Conservation (phyloP, 164 flowering plant species). For the Akebia trifoliata region DNA sequence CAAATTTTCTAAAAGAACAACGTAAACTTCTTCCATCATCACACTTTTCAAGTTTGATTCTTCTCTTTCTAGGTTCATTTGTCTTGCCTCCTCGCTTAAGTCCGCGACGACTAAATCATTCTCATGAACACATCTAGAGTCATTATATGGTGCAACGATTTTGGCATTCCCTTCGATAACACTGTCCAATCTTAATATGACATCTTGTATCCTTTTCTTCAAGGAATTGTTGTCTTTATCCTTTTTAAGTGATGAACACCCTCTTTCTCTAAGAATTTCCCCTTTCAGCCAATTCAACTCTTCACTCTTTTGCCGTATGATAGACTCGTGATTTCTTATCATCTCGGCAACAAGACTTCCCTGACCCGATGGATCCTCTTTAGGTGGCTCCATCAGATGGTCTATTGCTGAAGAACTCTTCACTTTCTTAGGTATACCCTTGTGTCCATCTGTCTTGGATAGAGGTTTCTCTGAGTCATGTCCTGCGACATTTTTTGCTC, state of each 20-base stretch:
- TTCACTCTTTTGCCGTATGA: conserved; percentile 41
- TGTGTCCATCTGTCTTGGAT: conserved; percentile 11
- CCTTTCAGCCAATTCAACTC: conserved; percentile 33
- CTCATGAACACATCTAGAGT: neutral
- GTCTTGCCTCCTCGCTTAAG: conserved; percentile 16
- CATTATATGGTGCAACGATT: conserved; percentile 9
- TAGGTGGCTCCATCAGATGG: neutral
- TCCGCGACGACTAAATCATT: conserved; percentile 12
- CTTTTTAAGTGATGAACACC: conserved; percentile 11
- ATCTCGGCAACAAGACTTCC: conserved; percentile 40
- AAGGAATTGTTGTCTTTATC: conserved; percentile 16
- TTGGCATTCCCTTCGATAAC: conserved; percentile 24
- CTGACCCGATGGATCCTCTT: conserved; percentile 18
- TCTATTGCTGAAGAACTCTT: neutral
- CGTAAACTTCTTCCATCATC: conserved; percentile 30
- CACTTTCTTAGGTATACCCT: conserved; percentile 4
- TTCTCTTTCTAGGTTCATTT: conserved; percentile 33
- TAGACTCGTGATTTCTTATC: conserved; percentile 49
- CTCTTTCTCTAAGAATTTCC: conserved; percentile 28
- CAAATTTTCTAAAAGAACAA: conserved; percentile 22
- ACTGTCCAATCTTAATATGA: conserved; percentile 34
- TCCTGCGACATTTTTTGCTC: neutral
- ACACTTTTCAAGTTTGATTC: conserved; percentile 23
- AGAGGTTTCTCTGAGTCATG: conserved; percentile 6
- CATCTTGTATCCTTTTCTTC: conserved; percentile 31